Evolutionary conservation across 2,329 filamentous ascomycete species (phyloP), one percentile per base, ranked within the genome.

Genomic region (Alternaria metachromatica): DNA sequence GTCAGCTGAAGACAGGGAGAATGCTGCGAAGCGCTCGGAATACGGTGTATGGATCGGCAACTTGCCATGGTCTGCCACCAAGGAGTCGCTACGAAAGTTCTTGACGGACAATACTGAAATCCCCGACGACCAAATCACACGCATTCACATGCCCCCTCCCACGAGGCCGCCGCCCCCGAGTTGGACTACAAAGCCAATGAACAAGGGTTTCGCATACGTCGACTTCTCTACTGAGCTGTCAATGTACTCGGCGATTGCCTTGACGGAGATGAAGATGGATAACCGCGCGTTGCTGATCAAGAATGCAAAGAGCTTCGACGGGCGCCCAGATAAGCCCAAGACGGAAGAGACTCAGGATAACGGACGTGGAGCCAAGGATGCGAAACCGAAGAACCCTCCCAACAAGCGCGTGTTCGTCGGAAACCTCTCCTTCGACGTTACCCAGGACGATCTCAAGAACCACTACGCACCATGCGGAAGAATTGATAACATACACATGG

Each of bases 1-100:
- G 1, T 41, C 37, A 41, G 37, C 37, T 18, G 66, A 67, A 25
- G 64, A 68, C 30, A 74, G 80, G 48, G 73, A 75, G 12, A 79
- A 82, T 58, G 71, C 73, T 12, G 80, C 80, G 54, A 82, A 84
- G 71, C 90, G 93, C 63, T 96, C 93, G 10, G 89, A 92, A 18
- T 89, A 93, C 80, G 93, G 94, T 66, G 88, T 99, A 69, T 99
- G 96, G 96, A 92, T 99, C 72, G 96, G 96, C 73, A 99, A 99
- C 81, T 82, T 99, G 66, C 88, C 92, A n/a, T 99, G 95, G 84
- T 88, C 87, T 50, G 85, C 91, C 44, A 96, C 91, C 48, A 89
- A 91, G 63, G 84, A 88, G 12, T 89, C 93, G 66, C 83, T 99
- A 53, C 89, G 90, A 74, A 87, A 87, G 64, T 98, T 97, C 86